Conservation (phyloP, 495 filamentous ascomycete species). For the Chaetomium fimeti region DNA sequence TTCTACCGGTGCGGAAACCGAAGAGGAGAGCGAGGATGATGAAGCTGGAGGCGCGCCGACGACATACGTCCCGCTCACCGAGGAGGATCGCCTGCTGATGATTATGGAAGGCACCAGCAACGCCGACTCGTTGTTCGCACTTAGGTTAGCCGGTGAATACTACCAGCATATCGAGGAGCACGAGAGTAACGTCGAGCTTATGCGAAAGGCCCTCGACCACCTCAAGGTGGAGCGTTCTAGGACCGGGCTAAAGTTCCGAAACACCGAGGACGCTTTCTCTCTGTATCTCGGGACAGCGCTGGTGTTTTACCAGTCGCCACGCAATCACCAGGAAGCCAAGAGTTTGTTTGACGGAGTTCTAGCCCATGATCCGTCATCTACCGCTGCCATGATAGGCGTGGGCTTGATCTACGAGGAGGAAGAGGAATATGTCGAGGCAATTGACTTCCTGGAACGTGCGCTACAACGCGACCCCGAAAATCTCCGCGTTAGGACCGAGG, state of each 20-base stretch:
- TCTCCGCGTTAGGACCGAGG: slow-evolving; percentile 73
- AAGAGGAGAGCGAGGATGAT: slow-evolving; percentile 51
- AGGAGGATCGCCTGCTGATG: slow-evolving; percentile 71
- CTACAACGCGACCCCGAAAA: slow-evolving; percentile 67
- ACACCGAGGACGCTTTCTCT: slow-evolving; percentile 69
- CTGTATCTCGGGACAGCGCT: slow-evolving; percentile 76
- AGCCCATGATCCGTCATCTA: slow-evolving; percentile 65
- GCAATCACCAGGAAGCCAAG: slow-evolving; percentile 85
- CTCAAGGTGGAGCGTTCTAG: slow-evolving; percentile 58
- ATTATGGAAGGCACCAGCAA: slow-evolving; percentile 81
- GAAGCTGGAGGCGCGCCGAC: slow-evolving; percentile 52
- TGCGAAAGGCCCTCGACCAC: slow-evolving; percentile 66
- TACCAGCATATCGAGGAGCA: slow-evolving; percentile 85
- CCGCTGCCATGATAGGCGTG: slow-evolving; percentile 80
- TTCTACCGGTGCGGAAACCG: slow-evolving; percentile 29
- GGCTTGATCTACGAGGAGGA: slow-evolving; percentile 91
- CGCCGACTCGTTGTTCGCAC: slow-evolving; percentile 74
- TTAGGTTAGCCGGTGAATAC: slow-evolving; percentile 80
- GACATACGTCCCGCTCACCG: slow-evolving; percentile 52
- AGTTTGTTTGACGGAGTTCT: slow-evolving; percentile 76
- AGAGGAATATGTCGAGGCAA: slow-evolving; percentile 76
- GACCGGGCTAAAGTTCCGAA: slow-evolving; percentile 63
- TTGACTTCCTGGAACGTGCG: slow-evolving; percentile 73
- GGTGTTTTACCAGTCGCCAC: slow-evolving; percentile 83
- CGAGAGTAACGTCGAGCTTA: slow-evolving; percentile 74